phyloP scores from a whole-genome alignment of 164 flowering plant species.

The Houttuynia cordata region DNA sequence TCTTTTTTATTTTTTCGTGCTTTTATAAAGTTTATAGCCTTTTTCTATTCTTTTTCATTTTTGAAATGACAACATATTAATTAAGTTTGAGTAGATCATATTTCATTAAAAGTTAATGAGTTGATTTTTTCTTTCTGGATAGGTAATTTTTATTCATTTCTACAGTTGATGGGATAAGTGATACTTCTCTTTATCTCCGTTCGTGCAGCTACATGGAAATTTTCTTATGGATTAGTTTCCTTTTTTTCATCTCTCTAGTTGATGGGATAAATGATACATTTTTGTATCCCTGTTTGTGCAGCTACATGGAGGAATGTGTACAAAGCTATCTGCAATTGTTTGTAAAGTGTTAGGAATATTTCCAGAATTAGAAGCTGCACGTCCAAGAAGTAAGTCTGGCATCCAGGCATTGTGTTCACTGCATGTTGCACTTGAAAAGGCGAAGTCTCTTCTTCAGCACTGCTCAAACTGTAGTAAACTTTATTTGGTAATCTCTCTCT shows the following conservation, averaged over 20 bases:
- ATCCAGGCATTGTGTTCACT: slow-evolving; percentile 91
- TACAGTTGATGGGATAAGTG: too few species aligned
- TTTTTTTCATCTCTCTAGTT: background rate
- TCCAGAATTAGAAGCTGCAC: slow-evolving; percentile 80
- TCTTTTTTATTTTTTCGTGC: too few species aligned
- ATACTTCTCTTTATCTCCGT: too few species aligned
- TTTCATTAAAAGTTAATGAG: too few species aligned
- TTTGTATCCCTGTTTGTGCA: slow-evolving; percentile 23
- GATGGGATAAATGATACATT: background rate
- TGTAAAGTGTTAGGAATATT: slow-evolving; percentile 66
- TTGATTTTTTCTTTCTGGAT: too few species aligned
- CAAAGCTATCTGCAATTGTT: slow-evolving; percentile 51
- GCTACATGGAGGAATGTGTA: slow-evolving; percentile 95
- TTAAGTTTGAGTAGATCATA: too few species aligned
- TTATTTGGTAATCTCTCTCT: slow-evolving; percentile 52
- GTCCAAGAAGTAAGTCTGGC: slow-evolving; percentile 94
- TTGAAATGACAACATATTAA: too few species aligned
- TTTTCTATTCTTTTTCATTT: too few species aligned
- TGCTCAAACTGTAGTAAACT: slow-evolving; percentile 92
- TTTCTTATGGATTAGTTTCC: too few species aligned
- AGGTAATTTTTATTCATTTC: too few species aligned
- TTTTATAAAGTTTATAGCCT: too few species aligned
- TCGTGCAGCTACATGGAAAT: too few species aligned
- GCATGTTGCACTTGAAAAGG: slow-evolving; percentile 85
- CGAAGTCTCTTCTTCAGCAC: slow-evolving; percentile 84